Conservation (phyloP, 2,329 filamentous ascomycete genomes). For the Lasiodiplodia theobromae region DNA sequence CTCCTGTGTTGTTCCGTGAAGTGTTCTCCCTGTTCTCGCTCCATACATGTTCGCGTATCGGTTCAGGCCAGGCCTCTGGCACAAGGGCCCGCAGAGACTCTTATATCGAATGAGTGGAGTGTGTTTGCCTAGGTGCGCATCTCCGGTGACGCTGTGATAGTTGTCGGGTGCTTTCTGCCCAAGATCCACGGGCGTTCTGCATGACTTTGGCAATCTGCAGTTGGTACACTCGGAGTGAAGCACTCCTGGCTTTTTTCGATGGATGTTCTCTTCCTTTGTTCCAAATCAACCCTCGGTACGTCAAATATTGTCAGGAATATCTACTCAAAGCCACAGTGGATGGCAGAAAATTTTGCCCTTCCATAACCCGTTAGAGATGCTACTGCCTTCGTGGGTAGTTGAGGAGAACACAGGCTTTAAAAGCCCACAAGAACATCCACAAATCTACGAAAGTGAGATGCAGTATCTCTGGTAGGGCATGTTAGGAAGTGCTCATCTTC, state of each 20-base stretch:
- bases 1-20: not conserved
- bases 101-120: not conserved
- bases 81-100: not conserved
- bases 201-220: not conserved
- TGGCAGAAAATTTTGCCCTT: not conserved
- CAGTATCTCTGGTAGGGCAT: not conserved
- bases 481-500: not conserved
- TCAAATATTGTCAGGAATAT: not conserved
- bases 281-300: too few species aligned
- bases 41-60: not conserved
- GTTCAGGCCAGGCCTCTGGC: not conserved
- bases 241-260: not conserved
- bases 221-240: not conserved
- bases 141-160: not conserved
- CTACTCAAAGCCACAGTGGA: not conserved
- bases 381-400: not conserved
- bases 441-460: not conserved
- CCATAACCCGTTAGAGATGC: not conserved
- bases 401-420: not conserved
- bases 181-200: not conserved
- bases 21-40: not conserved
- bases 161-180: not conserved
- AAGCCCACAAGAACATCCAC: not conserved
- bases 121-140: not conserved
- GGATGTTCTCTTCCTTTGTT: not conserved